Evolutionary conservation across 108 stramenopile species (phyloP).

Genomic region (Cylindrotheca fusiformis): DNA sequence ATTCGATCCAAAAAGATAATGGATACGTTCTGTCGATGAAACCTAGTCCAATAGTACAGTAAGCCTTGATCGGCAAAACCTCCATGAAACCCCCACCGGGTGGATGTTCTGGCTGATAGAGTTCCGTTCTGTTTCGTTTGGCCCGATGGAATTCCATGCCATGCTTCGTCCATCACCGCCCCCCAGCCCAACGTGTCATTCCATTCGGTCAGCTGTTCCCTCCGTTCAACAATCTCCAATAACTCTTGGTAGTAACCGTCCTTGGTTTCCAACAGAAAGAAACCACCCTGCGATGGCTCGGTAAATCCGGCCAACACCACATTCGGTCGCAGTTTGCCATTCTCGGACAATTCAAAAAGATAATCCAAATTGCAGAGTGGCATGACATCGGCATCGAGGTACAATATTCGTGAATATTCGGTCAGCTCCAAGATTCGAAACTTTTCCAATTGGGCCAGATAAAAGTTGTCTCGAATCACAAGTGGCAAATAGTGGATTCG

Average conservation of each 20-base stretch:
- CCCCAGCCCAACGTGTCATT: conserved; percentile 38
- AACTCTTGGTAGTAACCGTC: conserved; percentile 26
- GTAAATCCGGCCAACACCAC: conserved; percentile 26
- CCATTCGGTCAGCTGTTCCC: conserved; percentile 29
- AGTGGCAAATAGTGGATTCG: conserved; percentile 28
- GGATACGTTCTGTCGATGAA: conserved; percentile 34
- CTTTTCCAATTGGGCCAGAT: conserved; percentile 40
- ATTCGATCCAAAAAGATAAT: conserved; percentile 22
- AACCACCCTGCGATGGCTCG: conserved; percentile 45
- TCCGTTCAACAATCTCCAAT: conserved; percentile 16
- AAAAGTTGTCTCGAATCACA: conserved; percentile 33
- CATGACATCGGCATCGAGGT: conserved; percentile 60
- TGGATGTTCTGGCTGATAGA: conserved; percentile 10
- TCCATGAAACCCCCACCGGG: conserved; percentile 43
- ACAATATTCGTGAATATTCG: conserved; percentile 49
- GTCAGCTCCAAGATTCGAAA: conserved; percentile 43
- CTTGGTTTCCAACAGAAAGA: conserved; percentile 37
- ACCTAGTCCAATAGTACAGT: conserved; percentile 50
- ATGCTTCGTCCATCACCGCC: conserved; percentile 8
- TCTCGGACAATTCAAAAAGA: conserved; percentile 33
- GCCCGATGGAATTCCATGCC: conserved; percentile 14
- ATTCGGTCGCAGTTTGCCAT: conserved; percentile 13
- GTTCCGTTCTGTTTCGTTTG: conserved; percentile 1
- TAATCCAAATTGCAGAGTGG: conserved; percentile 56
- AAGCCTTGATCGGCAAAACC: conserved; percentile 53